Base-by-base conservation (phyloP, 2,329 filamentous ascomycete species). In the Colletotrichum echinochloae region DNA sequence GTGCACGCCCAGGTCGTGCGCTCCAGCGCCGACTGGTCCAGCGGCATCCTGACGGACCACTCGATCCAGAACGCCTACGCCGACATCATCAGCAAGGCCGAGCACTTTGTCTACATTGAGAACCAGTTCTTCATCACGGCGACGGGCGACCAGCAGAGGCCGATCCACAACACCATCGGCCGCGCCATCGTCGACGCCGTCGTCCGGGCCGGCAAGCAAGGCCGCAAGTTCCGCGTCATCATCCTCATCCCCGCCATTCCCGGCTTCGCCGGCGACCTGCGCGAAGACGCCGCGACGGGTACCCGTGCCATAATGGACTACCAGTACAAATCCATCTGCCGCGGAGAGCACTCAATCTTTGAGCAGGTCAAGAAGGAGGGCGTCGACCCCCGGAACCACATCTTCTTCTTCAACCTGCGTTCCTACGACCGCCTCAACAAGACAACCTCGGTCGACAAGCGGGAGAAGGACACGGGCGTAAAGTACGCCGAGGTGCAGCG, bases 121-220 rank as follows among this genome's bases (percentile, higher is more conserved):
- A 98, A 98, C 77, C 96, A 99, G 77, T 98, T 98, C 84, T 99
- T 98, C 85, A 98, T 97, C 78, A 97, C 94, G 1, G 93, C 96
- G 0, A 98, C 95, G 0, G 94, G 94, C 11, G 91, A 96, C n/a
- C 82, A 97, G 44, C 95, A 98, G 79, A 83, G 86, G 0, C 95
- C 95, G 0, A 89, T 98, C 30, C 90, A 94, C 80, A 99, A 99
- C 78, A 92, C 90, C 23, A 92, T 99, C 63, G 96, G 96, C 16
- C 86, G 87, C 9, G 91, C 96, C 2, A 97, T 99, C 64, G 96
- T 98, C 2, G 94, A 99, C 66, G 95, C 95, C 0, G 91, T 94
- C 33, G 89, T 98, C 3, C 87, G 88, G 41, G 95, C 96, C 6
- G 90, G 87, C 8, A 92, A 95, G 77, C 94, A 97, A 78, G 89